Base-by-base conservation (phyloP, 2,329 filamentous ascomycete genomes). In the Phyllosticta paracitricarpa region DNA sequence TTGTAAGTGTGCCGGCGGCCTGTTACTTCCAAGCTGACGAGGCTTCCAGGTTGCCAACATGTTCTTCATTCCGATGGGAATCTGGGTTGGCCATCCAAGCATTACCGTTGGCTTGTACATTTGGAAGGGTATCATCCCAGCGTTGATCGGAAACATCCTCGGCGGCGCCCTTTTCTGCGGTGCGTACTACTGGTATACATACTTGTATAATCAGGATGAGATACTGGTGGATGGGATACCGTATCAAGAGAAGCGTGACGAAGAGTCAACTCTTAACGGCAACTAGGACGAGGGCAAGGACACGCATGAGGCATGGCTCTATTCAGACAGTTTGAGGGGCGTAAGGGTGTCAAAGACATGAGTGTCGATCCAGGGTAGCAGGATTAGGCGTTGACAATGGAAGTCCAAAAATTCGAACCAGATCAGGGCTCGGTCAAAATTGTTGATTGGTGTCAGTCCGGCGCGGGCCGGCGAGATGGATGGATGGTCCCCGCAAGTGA, bases 71-170 rank as follows among this genome's bases (percentile, higher is more conserved):
- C 66, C 67, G 2, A 69, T 67, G 60, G 68, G 66, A 7, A 70
- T 70, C 59, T 70, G 65, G 63, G 58, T 64, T 4, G 63, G 62
- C 14, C 63, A 66, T 17, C 64, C 66, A 1, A 10, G 17, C 1
- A 58, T 69, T n/a, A 65, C 53, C 10, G 67, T 70, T 19, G 63
- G 65, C 3, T 56, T 69, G 51, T 70, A 70, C 57, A 67, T 70
- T 48, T 69, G 68, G 68, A 70, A 70, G 57, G 64, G 66, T 19
- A 68, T 70, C 30, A 68, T 68, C 53, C 68, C 68, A 2, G 64
- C 68, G 3, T 24, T 64, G 5, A 30, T 69, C 10, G 67, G 67
- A 2, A 70, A 69, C 19, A 67, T 68, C 30, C 51, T 70, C 7
- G 66, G 66, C 10, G 66, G 67, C 6, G 60, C 17, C 5, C 52